phyloP scores from a whole-genome alignment of 2,329 filamentous ascomycete genomes.

The Grosmannia huntii region DNA sequence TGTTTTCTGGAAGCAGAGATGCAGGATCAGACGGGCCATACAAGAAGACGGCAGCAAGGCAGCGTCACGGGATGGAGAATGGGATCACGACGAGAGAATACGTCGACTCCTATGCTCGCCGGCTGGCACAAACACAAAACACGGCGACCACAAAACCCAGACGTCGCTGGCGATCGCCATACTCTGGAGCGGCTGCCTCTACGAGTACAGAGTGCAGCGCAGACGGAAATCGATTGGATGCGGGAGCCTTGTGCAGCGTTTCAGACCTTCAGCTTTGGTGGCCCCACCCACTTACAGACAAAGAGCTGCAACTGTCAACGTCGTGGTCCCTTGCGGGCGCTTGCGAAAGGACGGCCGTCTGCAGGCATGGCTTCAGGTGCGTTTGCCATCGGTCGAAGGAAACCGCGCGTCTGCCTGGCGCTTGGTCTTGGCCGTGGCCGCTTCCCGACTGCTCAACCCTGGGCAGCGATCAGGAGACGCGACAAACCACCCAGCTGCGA shows the following conservation, averaged over 20 bases:
- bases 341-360: background rate
- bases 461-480: too few species aligned
- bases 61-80: background rate
- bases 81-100: background rate
- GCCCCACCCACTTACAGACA: background rate
- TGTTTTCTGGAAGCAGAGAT: background rate
- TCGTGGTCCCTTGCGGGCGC: background rate
- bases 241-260: slow-evolving; percentile 6
- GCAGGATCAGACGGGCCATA: background rate
- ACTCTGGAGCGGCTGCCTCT: background rate
- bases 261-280: slow-evolving; percentile 4
- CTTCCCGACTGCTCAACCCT: too few species aligned
- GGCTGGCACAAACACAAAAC: background rate
- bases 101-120: background rate
- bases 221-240: slow-evolving; percentile 9
- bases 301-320: background rate
- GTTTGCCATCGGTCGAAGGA: too few species aligned
- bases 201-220: background rate
- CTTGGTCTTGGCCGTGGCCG: too few species aligned
- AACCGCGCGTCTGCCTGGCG: too few species aligned
- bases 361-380: too few species aligned
- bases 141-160: background rate
- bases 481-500: background rate
- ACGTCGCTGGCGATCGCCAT: background rate
- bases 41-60: background rate